Percentiles rank a stretch among this genome's conserved stretches.
Conservation (phyloP, 2,329 filamentous ascomycete genomes). For the Scopulariopsis brevicaulis region DNA sequence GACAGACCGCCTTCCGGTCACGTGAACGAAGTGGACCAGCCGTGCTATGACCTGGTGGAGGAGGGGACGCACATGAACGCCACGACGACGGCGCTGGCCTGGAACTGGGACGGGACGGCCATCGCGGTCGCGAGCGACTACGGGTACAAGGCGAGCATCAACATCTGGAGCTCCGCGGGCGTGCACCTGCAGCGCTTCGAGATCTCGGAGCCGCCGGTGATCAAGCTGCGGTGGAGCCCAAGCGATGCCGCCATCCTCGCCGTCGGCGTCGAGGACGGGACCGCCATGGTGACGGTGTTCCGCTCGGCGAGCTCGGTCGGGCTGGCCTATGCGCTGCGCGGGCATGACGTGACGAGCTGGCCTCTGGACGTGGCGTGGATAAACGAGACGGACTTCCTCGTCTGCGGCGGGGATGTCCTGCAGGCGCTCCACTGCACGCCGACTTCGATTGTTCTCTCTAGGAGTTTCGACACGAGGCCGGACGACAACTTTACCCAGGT, state of each 20-base stretch:
- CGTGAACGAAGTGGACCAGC: conserved; percentile 28
- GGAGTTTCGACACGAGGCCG: conserved; percentile 39
- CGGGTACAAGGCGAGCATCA: conserved; percentile 36
- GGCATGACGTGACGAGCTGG: conserved; percentile 37
- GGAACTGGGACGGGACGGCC: conserved; percentile 43
- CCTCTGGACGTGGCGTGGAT: conserved; percentile 50
- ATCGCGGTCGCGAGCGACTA: conserved; percentile 49
- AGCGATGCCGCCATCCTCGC: conserved; percentile 41
- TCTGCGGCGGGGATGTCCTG: conserved; percentile 46
- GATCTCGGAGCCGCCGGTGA: conserved; percentile 46
- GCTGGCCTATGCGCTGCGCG: conserved; percentile 32
- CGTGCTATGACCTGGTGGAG: conserved; percentile 37
- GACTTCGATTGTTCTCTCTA: conserved; percentile 29
- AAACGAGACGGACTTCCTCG: conserved; percentile 42
- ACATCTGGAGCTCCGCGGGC: conserved; percentile 44
- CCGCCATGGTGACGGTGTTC: conserved; percentile 45
- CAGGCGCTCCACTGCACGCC: conserved; percentile 34
- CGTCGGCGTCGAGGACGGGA: conserved; percentile 38
- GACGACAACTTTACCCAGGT: conserved; percentile 44
- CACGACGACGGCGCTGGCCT: conserved; percentile 47
- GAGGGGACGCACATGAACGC: conserved; percentile 38
- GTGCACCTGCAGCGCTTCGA: conserved; percentile 40
- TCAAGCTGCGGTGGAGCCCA: conserved; percentile 51
- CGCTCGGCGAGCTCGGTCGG: conserved; percentile 29
- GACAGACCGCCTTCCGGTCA: conserved; percentile 17